Evolutionary conservation across 495 filamentous ascomycete genomes (phyloP), one percentile per base, ranked within the genome.

Genomic region (Hypoxylon subgilvum): DNA sequence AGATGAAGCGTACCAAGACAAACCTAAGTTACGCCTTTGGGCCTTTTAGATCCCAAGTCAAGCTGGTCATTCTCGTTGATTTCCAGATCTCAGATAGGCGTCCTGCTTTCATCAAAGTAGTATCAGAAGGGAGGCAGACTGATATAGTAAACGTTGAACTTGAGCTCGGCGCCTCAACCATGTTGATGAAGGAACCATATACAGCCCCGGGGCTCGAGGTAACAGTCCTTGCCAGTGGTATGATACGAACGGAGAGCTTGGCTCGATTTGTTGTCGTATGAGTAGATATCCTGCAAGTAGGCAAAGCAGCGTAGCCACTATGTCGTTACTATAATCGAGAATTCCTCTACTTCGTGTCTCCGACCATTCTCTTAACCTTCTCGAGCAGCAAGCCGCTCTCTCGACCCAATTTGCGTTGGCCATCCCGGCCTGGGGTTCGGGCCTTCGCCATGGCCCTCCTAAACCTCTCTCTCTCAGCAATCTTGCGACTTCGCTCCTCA

Each of bases 341-440:
- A 5, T 9, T 18, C 9, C 18, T 17, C 52, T 32, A 49, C 30
- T 59, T 35, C 32, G 44, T 21, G 18, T 52, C 61, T 23, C 76
- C 84, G 50, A 95, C 81, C 71, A 92, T 74, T 64, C 79, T 84
- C 78, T 89, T 86, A 10, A 96, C 87, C 69, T 84, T 90, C 72
- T 91, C 88, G 47, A 96, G 72, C 61, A 98, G 58, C 9, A 94
- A 79, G n/a, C 81, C 81, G 52, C 92, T 91, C 79, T 96, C 90
- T 50, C 88, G 79, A 1, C 94, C 94, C 27, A 98, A 63, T 72
- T 90, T 93, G 63, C 86, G 76, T 73, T 93, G 87, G 19, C 92
- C 93, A 72, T 90, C 84, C 66, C 80, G 80, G 41, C 90, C 90
- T 7, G 86, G 87, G 25, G 78, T 77, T 65, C 86, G 83, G 5